Evolutionary conservation across 2,329 filamentous ascomycete species (phyloP).

Genomic region (Cladophialophora bantiana): DNA sequence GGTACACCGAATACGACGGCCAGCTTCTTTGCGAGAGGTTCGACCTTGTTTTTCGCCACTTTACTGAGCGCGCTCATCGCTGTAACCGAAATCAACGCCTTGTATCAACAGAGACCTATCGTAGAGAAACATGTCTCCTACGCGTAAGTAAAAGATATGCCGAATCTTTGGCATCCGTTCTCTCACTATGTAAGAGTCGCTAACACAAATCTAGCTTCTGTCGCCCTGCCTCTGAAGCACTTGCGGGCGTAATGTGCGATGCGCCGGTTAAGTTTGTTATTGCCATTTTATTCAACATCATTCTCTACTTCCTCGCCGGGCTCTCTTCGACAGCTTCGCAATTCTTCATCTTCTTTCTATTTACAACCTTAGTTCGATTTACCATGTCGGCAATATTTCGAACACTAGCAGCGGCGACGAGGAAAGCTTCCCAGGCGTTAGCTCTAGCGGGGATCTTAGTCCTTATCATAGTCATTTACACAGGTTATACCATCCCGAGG

Average conservation of each 20-base stretch:
- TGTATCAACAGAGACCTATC: conserved; percentile 86
- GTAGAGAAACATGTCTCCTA: conserved; percentile 90
- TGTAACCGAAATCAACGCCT: not conserved
- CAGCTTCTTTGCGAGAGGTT: conserved; percentile 69
- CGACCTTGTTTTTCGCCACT: conserved; percentile 68
- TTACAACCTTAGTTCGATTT: conserved; percentile 65
- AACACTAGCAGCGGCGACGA: conserved; percentile 71
- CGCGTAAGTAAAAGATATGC: conserved; percentile 62
- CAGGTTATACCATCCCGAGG: conserved; percentile 70
- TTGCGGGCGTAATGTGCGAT: conserved; percentile 83
- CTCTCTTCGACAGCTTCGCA: conserved; percentile 73
- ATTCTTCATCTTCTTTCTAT: conserved; percentile 86
- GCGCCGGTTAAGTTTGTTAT: conserved; percentile 80
- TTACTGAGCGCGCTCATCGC: conserved; percentile 59
- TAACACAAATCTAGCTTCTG: conserved; percentile 77
- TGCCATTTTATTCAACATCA: conserved; percentile 75
- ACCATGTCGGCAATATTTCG: conserved; percentile 59
- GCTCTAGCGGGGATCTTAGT: conserved; percentile 60
- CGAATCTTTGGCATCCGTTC: conserved; percentile 73
- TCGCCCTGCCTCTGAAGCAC: conserved; percentile 88
- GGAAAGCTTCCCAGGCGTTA: conserved; percentile 69
- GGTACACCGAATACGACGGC: conserved; percentile 62
- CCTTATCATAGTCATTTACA: conserved; percentile 68
- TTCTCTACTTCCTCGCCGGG: conserved; percentile 86
- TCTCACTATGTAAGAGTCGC: conserved; percentile 67